Evolutionary conservation across 345 rosid species (phyloP).

Genomic region (Durio zibethinus): DNA sequence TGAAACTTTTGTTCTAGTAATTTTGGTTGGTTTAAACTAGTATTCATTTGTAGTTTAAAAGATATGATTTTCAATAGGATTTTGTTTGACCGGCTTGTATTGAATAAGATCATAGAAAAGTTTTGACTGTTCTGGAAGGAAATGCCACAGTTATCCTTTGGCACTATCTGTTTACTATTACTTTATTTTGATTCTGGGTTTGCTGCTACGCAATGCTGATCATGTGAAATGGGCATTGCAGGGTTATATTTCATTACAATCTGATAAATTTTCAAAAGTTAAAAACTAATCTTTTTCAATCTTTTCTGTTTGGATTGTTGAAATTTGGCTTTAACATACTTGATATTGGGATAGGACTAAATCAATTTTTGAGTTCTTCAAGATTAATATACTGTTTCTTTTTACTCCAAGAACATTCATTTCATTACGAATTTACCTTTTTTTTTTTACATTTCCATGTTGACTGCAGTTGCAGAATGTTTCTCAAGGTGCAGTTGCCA

Average conservation of each 20-base stretch:
- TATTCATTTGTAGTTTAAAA: too few species aligned
- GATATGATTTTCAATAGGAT: too few species aligned
- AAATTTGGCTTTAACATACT: not conserved
- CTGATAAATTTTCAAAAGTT: too few species aligned
- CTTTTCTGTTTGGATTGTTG: not conserved
- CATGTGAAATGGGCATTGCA: not conserved
- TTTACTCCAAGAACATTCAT: too few species aligned
- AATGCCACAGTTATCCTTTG: not conserved
- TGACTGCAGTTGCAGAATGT: conserved; percentile 40
- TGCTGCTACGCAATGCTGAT: not conserved
- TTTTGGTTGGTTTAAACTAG: too few species aligned
- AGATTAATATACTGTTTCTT: not conserved
- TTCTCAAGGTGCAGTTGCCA: conserved; percentile 57
- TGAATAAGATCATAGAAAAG: too few species aligned
- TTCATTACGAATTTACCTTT: too few species aligned
- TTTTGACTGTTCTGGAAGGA: not conserved
- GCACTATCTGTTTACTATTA: not conserved
- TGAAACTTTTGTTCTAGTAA: too few species aligned
- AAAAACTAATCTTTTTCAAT: not conserved
- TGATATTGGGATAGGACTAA: not conserved
- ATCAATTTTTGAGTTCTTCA: not conserved
- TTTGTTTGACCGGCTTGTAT: too few species aligned
- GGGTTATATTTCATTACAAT: not conserved
- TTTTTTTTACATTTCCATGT: not conserved
- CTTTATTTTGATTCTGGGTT: not conserved